A percentile compares a stretch with the other conserved stretches of the same genome.
phyloP scores from a whole-genome alignment of 2,329 filamentous ascomycete genomes.

The Curvularia spicifera region DNA sequence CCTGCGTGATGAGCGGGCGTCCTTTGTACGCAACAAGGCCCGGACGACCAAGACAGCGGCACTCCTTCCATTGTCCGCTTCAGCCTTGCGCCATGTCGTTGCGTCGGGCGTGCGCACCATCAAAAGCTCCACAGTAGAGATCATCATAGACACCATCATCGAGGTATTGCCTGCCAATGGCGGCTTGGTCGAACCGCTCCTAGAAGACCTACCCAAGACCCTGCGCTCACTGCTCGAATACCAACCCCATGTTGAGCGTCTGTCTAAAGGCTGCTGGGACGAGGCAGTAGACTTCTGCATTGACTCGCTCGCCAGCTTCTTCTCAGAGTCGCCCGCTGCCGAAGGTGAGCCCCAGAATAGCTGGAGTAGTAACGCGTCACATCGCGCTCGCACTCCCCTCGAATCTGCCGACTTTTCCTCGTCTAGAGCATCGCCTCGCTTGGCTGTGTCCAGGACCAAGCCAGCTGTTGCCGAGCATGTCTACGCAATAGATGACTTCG shows the following conservation, averaged over 20 bases:
- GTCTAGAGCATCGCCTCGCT: constrained; percentile 35
- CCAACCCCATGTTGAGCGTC: constrained; percentile 79
- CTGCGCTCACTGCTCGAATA: constrained; percentile 73
- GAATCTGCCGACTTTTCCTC: constrained; percentile 36
- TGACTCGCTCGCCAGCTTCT: constrained; percentile 58
- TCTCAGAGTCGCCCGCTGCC: constrained; percentile 27
- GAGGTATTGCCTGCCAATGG: constrained; percentile 71
- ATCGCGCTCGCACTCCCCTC: constrained; percentile 42
- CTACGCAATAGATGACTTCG: constrained; percentile 45
- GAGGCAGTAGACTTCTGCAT: constrained; percentile 74
- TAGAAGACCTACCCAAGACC: constrained; percentile 79
- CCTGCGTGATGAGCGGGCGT: constrained; percentile 70
- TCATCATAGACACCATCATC: constrained; percentile 80
- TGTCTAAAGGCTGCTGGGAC: constrained; percentile 73
- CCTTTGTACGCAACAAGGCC: constrained; percentile 61
- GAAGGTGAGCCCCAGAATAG: constrained; percentile 35
- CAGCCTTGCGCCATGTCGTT: constrained; percentile 73
- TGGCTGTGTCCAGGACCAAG: constrained; percentile 26
- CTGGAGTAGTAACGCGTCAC: constrained; percentile 40
- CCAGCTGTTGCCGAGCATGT: constrained; percentile 30
- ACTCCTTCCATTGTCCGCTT: constrained; percentile 72
- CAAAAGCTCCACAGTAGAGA: constrained; percentile 77
- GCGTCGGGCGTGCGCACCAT: constrained; percentile 72
- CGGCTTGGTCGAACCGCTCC: constrained; percentile 72
- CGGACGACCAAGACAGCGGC: constrained; percentile 44